These are phyloP conservation scores for Polymyxa betae DNA, from an alignment of 208 protist species.

Conservation along the genomic window DNA sequence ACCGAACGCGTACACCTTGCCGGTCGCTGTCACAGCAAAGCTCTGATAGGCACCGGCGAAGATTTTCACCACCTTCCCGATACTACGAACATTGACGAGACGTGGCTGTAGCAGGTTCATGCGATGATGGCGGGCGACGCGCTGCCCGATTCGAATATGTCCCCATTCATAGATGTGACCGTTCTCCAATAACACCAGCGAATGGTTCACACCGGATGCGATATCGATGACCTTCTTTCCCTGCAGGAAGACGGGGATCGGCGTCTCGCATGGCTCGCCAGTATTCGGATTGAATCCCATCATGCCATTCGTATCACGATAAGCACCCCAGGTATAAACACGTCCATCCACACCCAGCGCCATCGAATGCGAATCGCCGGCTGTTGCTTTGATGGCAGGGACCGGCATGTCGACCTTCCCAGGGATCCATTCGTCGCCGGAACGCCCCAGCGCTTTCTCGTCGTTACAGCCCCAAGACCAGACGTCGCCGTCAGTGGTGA, in stretches of 20 bases:
- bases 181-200: conserved; percentile 48
- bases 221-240: not conserved
- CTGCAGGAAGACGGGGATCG: not conserved
- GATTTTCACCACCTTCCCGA: not conserved
- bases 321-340: conserved; percentile 64
- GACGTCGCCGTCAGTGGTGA: conserved; percentile 35
- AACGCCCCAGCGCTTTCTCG: conserved; percentile 59
- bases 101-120: not conserved
- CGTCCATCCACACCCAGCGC: conserved; percentile 37
- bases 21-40: conserved; percentile 27
- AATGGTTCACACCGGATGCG: conserved; percentile 61
- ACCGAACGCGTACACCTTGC: conserved; percentile 59
- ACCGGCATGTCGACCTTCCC: not conserved
- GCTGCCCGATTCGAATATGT: conserved; percentile 39
- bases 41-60: conserved; percentile 57
- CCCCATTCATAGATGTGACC: conserved; percentile 45
- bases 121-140: conserved; percentile 16
- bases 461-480: conserved; percentile 67
- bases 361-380: conserved; percentile 58
- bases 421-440: conserved; percentile 52
- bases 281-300: conserved; percentile 54
- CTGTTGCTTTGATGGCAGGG: not conserved
- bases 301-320: conserved; percentile 62
- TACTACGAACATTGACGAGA: conserved; percentile 19
- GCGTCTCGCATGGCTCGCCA: not conserved